phyloP scores from a whole-genome alignment of 2,329 filamentous ascomycete genomes.

The Mycosphaerella sp. region DNA sequence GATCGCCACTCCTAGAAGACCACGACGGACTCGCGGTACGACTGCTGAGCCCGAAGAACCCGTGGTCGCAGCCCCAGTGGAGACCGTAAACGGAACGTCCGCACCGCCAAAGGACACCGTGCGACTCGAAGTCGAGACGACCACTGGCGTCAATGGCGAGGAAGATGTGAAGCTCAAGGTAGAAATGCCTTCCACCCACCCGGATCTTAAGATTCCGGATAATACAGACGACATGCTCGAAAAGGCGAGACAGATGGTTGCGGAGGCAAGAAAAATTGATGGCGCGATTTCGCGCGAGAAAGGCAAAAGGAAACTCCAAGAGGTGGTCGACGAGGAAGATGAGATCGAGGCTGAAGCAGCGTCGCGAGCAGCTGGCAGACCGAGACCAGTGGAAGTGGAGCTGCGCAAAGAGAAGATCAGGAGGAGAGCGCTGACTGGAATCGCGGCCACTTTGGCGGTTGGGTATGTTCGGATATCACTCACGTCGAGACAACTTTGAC shows the following conservation, averaged over 20 bases:
- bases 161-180: slow-evolving; percentile 69
- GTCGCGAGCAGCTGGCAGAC: slow-evolving; percentile 55
- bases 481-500: background rate
- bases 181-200: slow-evolving; percentile 62
- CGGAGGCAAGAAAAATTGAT: slow-evolving; percentile 56
- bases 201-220: slow-evolving; percentile 66
- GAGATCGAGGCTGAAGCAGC: slow-evolving; percentile 44
- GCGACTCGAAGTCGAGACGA: slow-evolving; percentile 64
- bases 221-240: slow-evolving; percentile 72
- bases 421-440: slow-evolving; percentile 75
- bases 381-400: slow-evolving; percentile 68
- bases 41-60: slow-evolving; percentile 29
- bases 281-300: slow-evolving; percentile 36
- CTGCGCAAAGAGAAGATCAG: slow-evolving; percentile 80
- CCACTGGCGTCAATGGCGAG: slow-evolving; percentile 47
- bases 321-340: slow-evolving; percentile 52
- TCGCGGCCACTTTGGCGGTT: slow-evolving; percentile 79
- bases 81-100: slow-evolving; percentile 17
- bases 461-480: slow-evolving; percentile 60
- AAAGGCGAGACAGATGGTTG: slow-evolving; percentile 82
- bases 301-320: slow-evolving; percentile 68
- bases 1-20: slow-evolving; percentile 50
- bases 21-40: slow-evolving; percentile 40
- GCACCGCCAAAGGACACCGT: slow-evolving; percentile 45
- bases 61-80: slow-evolving; percentile 15